Base-by-base conservation (phyloP, 495 filamentous ascomycete genomes). In the Podospora bellae-mahoneyi region DNA sequence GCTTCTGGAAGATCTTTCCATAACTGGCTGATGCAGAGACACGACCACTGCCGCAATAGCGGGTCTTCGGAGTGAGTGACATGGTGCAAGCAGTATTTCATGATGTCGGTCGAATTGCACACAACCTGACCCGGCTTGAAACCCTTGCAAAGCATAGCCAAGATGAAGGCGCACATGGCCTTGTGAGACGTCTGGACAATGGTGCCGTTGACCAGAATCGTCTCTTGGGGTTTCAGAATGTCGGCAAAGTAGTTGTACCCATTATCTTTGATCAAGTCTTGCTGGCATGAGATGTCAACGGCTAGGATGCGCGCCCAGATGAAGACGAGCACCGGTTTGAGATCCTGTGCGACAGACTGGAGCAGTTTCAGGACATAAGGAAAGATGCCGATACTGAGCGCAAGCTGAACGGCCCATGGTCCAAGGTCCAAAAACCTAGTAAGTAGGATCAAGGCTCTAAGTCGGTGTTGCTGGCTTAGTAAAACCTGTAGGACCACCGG, bases 271-370 rank as follows among this genome's bases (percentile, higher is more conserved):
- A 99, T 84, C 3, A 99, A 81, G 76, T 98, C 95, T 54, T 87
- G 86, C 76, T 99, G 95, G 73, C 95, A 96, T 10, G 90, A 91
- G 67, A 93, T 87, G 71, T 98, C 95, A 20, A 99, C 96, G 54
- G 95, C 95, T 70, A 99, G 88, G 53, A 99, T 94, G 62, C 95
- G 87, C 13, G 96, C 93, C 95, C 95, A 99, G 68, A 99, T 99
- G 79, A 98, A 99, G 20, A 99, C 93, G 94, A 99, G 97, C 28
- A 97, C 94, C 0, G 95, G 94, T 74, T 98, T 98, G 62, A 99
- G 81, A 76, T 99, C 95, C 60, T 92, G 85, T 0, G 95, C 95
- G 60, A 94, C 93, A 7, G 96, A 98, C 74, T 98, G 96, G 27
- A 99, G 83, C 48, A 99, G 83, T 76, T 98, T 98, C 19, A 98